phyloP scores from a whole-genome alignment of 352 stramenopile species.

The Blastocystis sp. region DNA sequence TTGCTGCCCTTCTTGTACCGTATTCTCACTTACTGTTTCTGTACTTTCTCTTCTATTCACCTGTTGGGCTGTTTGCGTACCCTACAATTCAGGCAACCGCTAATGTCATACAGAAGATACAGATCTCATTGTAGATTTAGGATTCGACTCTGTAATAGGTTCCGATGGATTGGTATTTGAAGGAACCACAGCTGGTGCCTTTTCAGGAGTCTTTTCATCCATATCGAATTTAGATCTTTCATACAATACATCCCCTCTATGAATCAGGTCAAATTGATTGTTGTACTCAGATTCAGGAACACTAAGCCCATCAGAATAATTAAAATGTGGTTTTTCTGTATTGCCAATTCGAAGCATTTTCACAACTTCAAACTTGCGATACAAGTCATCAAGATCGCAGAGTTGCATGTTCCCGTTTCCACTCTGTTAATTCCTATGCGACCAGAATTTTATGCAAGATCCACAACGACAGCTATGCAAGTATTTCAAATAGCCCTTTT shows the following conservation, averaged over 20 bases:
- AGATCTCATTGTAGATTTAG: too few species aligned
- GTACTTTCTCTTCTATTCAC: not conserved
- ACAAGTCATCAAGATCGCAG: conserved; percentile 50
- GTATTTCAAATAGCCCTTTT: too few species aligned
- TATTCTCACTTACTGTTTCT: too few species aligned
- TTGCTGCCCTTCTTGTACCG: not conserved
- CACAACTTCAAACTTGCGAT: conserved; percentile 45
- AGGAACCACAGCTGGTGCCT: not conserved
- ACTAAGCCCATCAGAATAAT: conserved; percentile 2
- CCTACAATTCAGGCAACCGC: too few species aligned
- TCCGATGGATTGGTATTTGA: too few species aligned
- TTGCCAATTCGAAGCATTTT: conserved; percentile 44
- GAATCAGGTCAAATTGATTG: not conserved
- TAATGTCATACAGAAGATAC: too few species aligned
- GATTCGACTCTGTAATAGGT: too few species aligned
- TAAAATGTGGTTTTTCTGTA: not conserved
- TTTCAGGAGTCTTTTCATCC: conserved; percentile 1
- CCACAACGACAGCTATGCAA: too few species aligned
- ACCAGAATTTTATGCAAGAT: too few species aligned
- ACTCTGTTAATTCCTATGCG: not conserved
- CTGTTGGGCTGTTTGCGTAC: too few species aligned
- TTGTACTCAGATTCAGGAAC: conserved; percentile 15
- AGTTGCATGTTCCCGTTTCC: conserved; percentile 34
- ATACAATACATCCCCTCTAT: conserved; percentile 38
- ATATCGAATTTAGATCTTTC: conserved; percentile 13